Evolutionary conservation across 2,329 filamentous ascomycete genomes (phyloP).

Genomic region (Sporothrix schenckii): DNA sequence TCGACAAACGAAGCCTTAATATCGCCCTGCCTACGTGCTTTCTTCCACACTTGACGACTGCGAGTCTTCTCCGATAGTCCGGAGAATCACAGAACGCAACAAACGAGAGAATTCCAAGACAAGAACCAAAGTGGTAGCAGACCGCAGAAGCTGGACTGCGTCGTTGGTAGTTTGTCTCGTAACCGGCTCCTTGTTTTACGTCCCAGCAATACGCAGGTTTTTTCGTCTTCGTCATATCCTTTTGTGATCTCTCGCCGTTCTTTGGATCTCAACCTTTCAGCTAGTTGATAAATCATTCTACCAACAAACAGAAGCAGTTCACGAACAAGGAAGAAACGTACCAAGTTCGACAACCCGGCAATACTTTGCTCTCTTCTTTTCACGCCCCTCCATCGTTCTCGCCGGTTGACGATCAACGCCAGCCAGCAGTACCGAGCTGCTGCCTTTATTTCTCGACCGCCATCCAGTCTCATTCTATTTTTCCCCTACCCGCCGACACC

Average conservation of each 20-base stretch:
- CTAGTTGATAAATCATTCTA: constrained; percentile 18
- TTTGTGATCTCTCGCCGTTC: neutral
- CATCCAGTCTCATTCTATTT: constrained; percentile 13
- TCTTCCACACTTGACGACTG: constrained; percentile 4
- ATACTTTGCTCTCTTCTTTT: neutral
- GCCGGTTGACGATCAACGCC: neutral
- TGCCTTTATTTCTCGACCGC: constrained; percentile 3
- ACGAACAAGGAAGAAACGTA: neutral
- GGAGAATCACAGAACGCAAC: neutral
- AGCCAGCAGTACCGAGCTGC: constrained; percentile 23
- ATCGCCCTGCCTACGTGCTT: neutral
- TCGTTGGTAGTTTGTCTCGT: neutral
- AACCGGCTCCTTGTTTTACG: neutral
- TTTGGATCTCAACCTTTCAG: constrained; percentile 15
- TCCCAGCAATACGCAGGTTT: neutral
- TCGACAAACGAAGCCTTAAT: constrained; percentile 17
- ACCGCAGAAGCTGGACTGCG: neutral
- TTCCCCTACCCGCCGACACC: constrained; percentile 4
- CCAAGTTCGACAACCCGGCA: constrained; percentile 9
- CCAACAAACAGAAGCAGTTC: neutral
- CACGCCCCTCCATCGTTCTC: constrained; percentile 16
- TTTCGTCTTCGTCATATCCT: neutral
- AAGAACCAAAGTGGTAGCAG: neutral
- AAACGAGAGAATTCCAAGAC: constrained; percentile 5
- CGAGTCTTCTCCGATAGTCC: neutral